Evolutionary conservation across 73 alveolate species (phyloP), one percentile per base, ranked within the genome.

Genomic region (Effrenium voratum): DNA sequence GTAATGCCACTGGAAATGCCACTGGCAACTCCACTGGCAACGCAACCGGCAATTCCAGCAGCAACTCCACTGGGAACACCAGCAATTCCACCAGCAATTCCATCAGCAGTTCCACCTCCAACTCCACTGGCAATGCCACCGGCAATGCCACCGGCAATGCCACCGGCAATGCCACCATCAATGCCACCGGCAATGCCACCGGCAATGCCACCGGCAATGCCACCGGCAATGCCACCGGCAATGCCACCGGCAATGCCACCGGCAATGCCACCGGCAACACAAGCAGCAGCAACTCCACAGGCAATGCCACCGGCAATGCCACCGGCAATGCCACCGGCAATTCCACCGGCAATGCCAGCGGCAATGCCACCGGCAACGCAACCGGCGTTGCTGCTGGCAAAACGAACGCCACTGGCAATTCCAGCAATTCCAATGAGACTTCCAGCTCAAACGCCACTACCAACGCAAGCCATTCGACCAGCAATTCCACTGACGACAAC

Each of bases 281-380:
- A 10, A 15, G 41, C 38, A n/a, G 38, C 73, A 81, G 19, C 75
- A 50, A 46, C 46, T 32, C 70, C 47, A 47, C 45, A 22, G 45
- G 47, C 73, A 49, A 81, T 38, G 45, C 73, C 46, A 81, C 73
- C 34, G 73, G 46, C 41, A 47, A 32, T 40, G 47, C 45, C 50
- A 16, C 92, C 92, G 47, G 73, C 92, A 50, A 49, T 45, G n/a
- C n/a, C n/a, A 75, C 59, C 45, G 43, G 90, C 66, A 79, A 79
- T 15, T 28, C 90, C 47, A 40, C 92, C 22, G 72, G 47, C 22
- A 55, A n/a, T 10, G 32, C 44, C 72, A 49, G 41, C 85, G 36
- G 52, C 8, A 41, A 26, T n/a, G 30, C 70, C 50, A 19, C 22
- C 72, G 26, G 47, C 46, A 81, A 55, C 50, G 3, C 73, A 70